phyloP scores from a whole-genome alignment of 2,329 filamentous ascomycete species.

The Harringtonia lauricola region DNA sequence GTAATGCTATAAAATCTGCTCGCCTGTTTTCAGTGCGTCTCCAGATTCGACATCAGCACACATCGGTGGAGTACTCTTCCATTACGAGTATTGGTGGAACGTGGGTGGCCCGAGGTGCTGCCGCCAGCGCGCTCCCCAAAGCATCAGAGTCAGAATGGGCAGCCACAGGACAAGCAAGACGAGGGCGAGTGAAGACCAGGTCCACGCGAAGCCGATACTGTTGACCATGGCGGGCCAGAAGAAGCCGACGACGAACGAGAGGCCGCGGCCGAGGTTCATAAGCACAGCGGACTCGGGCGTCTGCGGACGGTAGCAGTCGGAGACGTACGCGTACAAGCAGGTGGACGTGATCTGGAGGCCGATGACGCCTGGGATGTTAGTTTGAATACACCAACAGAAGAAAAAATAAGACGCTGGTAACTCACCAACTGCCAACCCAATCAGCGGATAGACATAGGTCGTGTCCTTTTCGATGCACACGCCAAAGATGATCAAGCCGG shows the following conservation, averaged over 20 bases:
- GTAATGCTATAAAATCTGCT: no score
- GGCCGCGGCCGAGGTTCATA: conserved; percentile 8
- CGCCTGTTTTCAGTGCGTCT: no score
- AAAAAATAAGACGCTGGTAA: not conserved
- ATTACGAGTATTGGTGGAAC: no score
- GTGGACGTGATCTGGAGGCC: conserved; percentile 11
- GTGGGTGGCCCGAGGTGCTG: conserved; percentile 5
- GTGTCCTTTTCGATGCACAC: conserved; percentile 5
- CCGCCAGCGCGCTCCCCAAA: conserved; percentile 8
- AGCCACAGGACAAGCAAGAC: conserved; percentile 9
- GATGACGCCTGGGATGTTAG: not conserved
- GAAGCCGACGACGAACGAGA: conserved; percentile 10
- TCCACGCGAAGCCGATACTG: conserved; percentile 8
- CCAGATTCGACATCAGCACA: no score
- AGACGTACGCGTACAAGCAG: conserved; percentile 9
- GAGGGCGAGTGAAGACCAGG: conserved; percentile 9
- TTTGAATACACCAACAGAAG: not conserved
- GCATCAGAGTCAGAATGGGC: conserved; percentile 7
- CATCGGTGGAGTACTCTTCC: no score
- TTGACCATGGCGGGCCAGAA: conserved; percentile 7
- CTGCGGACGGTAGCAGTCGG: conserved; percentile 11
- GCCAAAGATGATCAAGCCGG: conserved; percentile 10
- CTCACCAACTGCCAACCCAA: not conserved
- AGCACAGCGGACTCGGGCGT: conserved; percentile 11
- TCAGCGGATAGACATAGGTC: not conserved